Evolutionary conservation across 1,284 basidiomycete species (phyloP).

Genomic region (Leccinum fallax): DNA sequence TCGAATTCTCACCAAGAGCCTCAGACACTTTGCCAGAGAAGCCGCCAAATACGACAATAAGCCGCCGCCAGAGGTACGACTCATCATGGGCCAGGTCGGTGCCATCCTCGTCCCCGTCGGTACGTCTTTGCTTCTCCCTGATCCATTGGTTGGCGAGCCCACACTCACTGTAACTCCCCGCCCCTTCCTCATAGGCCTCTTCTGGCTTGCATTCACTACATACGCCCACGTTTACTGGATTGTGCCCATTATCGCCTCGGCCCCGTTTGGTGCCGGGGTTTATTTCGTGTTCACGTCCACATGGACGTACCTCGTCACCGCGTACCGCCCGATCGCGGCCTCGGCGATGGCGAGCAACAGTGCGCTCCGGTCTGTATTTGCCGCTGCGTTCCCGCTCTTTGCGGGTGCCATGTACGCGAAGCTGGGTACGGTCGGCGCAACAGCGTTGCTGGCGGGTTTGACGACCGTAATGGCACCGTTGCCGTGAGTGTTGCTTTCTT

Average conservation of each 20-base stretch:
- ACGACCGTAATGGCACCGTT: constrained; percentile 69
- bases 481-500: constrained; percentile 50
- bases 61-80: constrained; percentile 68
- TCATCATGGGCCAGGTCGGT: constrained; percentile 70
- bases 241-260: not conserved
- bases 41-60: constrained; percentile 39
- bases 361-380: constrained; percentile 66
- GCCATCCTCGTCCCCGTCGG: constrained; percentile 68
- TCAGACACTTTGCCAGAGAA: constrained; percentile 28
- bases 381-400: constrained; percentile 75
- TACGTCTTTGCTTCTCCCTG: constrained; percentile 17
- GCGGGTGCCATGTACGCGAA: constrained; percentile 57
- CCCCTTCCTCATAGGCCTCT: constrained; percentile 46
- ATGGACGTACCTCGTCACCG: constrained; percentile 40
- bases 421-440: constrained; percentile 75
- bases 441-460: constrained; percentile 74
- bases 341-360: constrained; percentile 78
- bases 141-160: not conserved
- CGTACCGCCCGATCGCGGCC: constrained; percentile 78
- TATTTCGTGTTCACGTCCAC: not conserved
- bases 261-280: not conserved
- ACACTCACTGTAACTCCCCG: not conserved
- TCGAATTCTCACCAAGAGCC: not conserved
- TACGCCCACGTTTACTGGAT: constrained; percentile 71
- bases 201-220: constrained; percentile 75